A percentile compares a stretch with the other conserved stretches of the same genome.
These are phyloP conservation scores for Lactuca sativa DNA, from an alignment of 129 eudicot species.

Conservation along the genomic window DNA sequence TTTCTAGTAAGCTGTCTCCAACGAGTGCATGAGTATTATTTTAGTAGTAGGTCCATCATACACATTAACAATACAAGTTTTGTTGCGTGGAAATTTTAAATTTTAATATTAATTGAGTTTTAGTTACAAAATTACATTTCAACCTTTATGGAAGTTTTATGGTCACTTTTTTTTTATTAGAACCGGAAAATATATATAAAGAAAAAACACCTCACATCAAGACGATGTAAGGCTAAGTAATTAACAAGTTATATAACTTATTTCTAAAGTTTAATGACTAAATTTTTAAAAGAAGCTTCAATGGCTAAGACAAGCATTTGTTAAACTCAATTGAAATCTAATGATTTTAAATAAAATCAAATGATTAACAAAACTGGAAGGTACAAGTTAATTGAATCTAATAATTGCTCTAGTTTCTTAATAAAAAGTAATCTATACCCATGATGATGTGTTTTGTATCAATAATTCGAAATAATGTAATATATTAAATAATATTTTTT, in stretches of 20 bases:
- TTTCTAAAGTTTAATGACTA: not conserved
- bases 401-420: not conserved
- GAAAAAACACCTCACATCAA: too few relatives aligned
- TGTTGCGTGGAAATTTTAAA: not conserved
- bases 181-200: too few relatives aligned
- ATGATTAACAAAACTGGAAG: not conserved
- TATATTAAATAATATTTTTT: not conserved
- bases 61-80: not conserved
- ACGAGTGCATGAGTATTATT: too few relatives aligned
- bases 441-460: not conserved
- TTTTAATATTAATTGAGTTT: not conserved
- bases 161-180: too few relatives aligned
- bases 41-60: too few relatives aligned
- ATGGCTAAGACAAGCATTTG: not conserved
- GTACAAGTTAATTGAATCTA: slow-evolving; percentile 18
- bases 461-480: not conserved
- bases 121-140: not conserved
- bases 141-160: not conserved
- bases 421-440: not conserved
- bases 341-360: not conserved
- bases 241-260: too few relatives aligned
- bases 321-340: not conserved
- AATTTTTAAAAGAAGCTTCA: not conserved
- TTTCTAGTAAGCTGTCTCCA: too few relatives aligned
- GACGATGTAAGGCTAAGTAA: too few relatives aligned